phyloP scores from a whole-genome alignment of 2,329 filamentous ascomycete species.

The Aureobasidium namibiae region DNA sequence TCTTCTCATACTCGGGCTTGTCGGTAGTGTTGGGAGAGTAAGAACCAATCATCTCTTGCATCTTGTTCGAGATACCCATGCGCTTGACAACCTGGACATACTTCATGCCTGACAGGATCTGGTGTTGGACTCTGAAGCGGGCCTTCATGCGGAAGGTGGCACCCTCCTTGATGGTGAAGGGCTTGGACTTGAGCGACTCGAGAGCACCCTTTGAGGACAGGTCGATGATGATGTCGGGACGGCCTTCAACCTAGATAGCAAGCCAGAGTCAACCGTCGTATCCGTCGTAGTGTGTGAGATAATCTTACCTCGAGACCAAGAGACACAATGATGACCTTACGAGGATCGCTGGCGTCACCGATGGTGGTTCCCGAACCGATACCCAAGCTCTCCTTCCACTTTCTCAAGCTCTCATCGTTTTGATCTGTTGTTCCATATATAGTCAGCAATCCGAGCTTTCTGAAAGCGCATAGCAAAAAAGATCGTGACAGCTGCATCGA shows the following conservation, averaged over 20 bases:
- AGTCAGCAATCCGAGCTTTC: background rate
- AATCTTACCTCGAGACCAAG: conserved; percentile 63
- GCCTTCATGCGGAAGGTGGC: conserved; percentile 90
- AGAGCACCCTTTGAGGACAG: conserved; percentile 67
- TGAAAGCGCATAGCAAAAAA: background rate
- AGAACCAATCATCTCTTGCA: conserved; percentile 96
- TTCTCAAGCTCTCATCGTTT: conserved; percentile 86
- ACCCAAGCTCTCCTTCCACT: conserved; percentile 95
- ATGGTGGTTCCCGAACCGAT: conserved; percentile 54
- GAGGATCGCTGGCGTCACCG: conserved; percentile 60
- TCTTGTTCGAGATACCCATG: conserved; percentile 81
- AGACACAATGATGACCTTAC: conserved; percentile 87
- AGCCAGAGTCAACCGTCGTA: background rate
- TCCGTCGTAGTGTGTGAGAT: background rate
- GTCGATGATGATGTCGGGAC: conserved; percentile 80
- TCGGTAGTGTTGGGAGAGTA: conserved; percentile 89
- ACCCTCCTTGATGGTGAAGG: conserved; percentile 97
- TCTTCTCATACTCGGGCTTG: conserved; percentile 79
- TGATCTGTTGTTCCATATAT: conserved; percentile 41
- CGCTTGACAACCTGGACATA: conserved; percentile 92
- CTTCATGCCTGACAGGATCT: conserved; percentile 89
- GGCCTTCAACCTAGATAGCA: conserved; percentile 54
- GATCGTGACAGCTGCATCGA: background rate
- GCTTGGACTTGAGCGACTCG: conserved; percentile 73
- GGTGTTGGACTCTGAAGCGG: conserved; percentile 90